Evolutionary conservation across 176 grass and related monocot genomes (phyloP).

Genomic region (Rhynchospora tenuis): DNA sequence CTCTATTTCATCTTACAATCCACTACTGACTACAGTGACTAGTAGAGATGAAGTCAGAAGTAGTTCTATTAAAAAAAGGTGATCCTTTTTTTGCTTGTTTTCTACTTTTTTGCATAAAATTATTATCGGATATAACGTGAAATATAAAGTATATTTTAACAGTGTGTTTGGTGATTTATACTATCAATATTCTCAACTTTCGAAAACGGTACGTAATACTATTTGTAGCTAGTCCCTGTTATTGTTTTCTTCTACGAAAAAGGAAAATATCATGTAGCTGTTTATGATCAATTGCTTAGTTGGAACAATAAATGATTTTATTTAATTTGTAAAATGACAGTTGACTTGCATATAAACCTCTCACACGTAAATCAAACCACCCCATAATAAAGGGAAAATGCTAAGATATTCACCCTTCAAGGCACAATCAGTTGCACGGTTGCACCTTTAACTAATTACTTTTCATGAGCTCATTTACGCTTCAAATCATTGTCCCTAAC

Average conservation of each 20-base stretch:
- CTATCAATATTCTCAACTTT: not conserved
- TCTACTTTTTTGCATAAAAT: too few relatives aligned
- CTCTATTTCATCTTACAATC: too few relatives aligned
- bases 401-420: not conserved
- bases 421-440: not conserved
- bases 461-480: conserved; percentile 6
- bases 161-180: too few relatives aligned
- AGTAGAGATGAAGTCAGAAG: too few relatives aligned
- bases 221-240: not conserved
- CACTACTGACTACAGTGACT: too few relatives aligned
- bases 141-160: too few relatives aligned
- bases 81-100: too few relatives aligned
- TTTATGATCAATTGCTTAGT: not conserved
- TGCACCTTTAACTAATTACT: not conserved
- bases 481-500: not conserved
- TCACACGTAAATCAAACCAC: not conserved
- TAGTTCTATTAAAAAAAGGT: too few relatives aligned
- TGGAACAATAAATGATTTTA: not conserved
- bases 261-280: not conserved
- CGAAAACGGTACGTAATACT: not conserved
- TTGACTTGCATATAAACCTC: not conserved
- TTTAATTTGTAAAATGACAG: not conserved
- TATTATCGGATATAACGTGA: too few relatives aligned
- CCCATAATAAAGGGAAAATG: not conserved
- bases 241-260: not conserved